Percentiles rank a stretch among this genome's conserved stretches.
These are phyloP conservation scores for Cutaneotrichosporon cyanovorans DNA, from an alignment of 1,284 basidiomycete species.

Conservation along the genomic window DNA sequence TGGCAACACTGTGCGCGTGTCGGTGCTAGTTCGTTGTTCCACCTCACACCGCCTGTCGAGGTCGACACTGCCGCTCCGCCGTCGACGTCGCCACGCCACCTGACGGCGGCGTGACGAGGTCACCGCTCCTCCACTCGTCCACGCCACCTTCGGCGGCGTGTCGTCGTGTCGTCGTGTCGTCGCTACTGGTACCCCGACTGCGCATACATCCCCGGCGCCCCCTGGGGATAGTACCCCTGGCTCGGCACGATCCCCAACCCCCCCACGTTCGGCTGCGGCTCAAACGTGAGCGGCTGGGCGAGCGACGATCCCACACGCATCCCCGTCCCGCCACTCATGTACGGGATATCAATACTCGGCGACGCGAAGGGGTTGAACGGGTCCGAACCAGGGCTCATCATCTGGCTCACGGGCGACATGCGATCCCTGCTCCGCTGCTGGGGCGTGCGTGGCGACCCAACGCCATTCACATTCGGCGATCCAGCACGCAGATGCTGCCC, in stretches of 20 bases:
- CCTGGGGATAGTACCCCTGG: conserved; percentile 14
- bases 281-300: conserved; percentile 31
- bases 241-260: conserved; percentile 39
- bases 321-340: conserved; percentile 16
- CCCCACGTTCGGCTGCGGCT: conserved; percentile 39
- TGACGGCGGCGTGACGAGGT: too few relatives aligned
- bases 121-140: too few relatives aligned
- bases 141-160: too few relatives aligned
- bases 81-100: too few relatives aligned
- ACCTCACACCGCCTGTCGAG: too few relatives aligned
- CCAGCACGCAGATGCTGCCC: conserved; percentile 26
- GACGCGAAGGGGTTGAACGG: conserved; percentile 46
- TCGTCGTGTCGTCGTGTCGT: too few relatives aligned
- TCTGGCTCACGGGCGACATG: conserved; percentile 34
- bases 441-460: conserved; percentile 32
- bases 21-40: too few relatives aligned
- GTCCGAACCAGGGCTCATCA: conserved; percentile 45
- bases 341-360: conserved; percentile 37
- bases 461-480: conserved; percentile 18
- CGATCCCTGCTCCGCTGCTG: conserved; percentile 28
- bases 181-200: conserved; percentile 6
- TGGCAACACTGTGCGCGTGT: too few relatives aligned
- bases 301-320: conserved; percentile 22
- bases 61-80: too few relatives aligned
- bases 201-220: conserved; percentile 16